These are phyloP conservation scores for Neonectria coccinea DNA, from an alignment of 2,329 filamentous ascomycete species.

Conservation along the genomic window DNA sequence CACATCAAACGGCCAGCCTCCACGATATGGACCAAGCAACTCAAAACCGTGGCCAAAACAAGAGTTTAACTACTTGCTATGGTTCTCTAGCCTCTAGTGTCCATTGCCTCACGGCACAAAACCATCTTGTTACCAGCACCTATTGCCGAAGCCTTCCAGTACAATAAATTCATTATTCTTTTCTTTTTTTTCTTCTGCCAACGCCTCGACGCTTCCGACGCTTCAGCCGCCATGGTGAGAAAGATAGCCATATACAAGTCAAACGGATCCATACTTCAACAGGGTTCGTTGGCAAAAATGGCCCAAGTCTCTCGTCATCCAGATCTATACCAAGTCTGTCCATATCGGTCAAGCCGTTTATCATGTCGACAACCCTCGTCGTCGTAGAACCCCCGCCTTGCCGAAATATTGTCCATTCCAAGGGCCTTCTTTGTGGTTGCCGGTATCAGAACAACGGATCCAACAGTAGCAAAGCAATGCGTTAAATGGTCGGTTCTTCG, in stretches of 20 bases:
- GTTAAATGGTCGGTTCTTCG: conserved; percentile 4
- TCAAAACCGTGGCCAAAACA: conserved; percentile 16
- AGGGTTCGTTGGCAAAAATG: conserved; percentile 13
- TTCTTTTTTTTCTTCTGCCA: conserved; percentile 29
- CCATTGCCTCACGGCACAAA: conserved; percentile 27
- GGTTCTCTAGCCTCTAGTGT: conserved; percentile 42
- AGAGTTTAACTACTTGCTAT: conserved; percentile 26
- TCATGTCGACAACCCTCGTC: conserved; percentile 22
- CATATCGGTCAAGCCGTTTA: conserved; percentile 27
- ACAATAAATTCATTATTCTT: conserved; percentile 31
- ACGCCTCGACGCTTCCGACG: conserved; percentile 24
- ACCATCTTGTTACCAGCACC: conserved; percentile 24
- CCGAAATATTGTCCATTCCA: background rate
- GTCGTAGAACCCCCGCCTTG: conserved; percentile 1
- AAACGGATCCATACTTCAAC: conserved; percentile 11
- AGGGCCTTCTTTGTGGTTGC: conserved; percentile 4
- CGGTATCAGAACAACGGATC: background rate
- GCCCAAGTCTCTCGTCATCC: conserved; percentile 19
- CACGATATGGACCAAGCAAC: background rate
- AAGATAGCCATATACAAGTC: conserved; percentile 13
- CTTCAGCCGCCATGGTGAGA: conserved; percentile 21
- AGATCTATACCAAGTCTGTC: conserved; percentile 38
- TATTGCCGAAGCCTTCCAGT: conserved; percentile 25
- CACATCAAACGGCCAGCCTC: background rate
- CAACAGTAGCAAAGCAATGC: conserved; percentile 8